A percentile compares a stretch with the other conserved stretches of the same genome.
These are phyloP conservation scores for Stemphylium beticola DNA, from an alignment of 2,329 filamentous ascomycete genomes.

Conservation along the genomic window DNA sequence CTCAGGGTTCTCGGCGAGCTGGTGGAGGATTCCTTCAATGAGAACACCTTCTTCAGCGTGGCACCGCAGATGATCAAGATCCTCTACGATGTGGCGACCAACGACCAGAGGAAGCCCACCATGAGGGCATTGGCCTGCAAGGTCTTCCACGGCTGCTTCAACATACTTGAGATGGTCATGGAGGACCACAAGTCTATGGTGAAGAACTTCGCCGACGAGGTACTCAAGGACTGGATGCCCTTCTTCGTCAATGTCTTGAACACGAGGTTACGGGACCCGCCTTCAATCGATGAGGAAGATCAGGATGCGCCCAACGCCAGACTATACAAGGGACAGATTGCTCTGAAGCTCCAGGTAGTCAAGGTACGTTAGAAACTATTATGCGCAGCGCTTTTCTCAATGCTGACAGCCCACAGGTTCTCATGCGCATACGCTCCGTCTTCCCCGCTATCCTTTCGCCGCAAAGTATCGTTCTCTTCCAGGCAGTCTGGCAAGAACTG, in stretches of 20 bases:
- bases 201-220: conserved; percentile 86
- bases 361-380: conserved; percentile 59
- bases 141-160: conserved; percentile 90
- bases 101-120: conserved; percentile 73
- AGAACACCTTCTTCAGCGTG: conserved; percentile 92
- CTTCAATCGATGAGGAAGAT: conserved; percentile 63
- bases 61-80: conserved; percentile 84
- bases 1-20: conserved; percentile 87
- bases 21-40: conserved; percentile 90
- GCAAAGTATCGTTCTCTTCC: conserved; percentile 83
- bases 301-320: conserved; percentile 64
- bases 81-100: conserved; percentile 81
- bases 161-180: conserved; percentile 95
- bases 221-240: conserved; percentile 82
- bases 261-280: conserved; percentile 68
- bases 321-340: conserved; percentile 79
- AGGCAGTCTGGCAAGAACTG: conserved; percentile 87
- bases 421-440: conserved; percentile 85
- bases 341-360: conserved; percentile 91
- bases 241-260: conserved; percentile 86
- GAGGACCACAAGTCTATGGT: conserved; percentile 88
- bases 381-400: not conserved
- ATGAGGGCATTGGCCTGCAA: conserved; percentile 85
- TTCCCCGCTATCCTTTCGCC: conserved; percentile 83
- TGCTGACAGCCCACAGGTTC: conserved; percentile 59